phyloP scores from a whole-genome alignment of 2,329 filamentous ascomycete genomes.

The Rasamsonia emersonii region DNA sequence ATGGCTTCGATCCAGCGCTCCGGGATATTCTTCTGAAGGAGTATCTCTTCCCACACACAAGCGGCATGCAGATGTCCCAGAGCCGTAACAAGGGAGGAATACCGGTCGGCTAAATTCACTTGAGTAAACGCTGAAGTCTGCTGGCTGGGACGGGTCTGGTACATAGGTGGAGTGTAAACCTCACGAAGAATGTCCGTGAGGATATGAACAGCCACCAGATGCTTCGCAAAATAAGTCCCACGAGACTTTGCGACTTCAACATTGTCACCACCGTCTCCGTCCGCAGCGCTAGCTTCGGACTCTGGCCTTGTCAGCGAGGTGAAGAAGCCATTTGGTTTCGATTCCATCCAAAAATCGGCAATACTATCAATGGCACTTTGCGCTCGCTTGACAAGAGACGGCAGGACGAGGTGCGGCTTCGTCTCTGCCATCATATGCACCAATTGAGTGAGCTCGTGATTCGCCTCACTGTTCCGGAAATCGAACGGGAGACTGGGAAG shows the following conservation, averaged over 20 bases:
- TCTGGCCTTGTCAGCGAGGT: conserved; percentile 47
- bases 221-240: conserved; percentile 72
- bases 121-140: conserved; percentile 59
- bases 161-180: conserved; percentile 58
- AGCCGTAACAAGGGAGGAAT: conserved; percentile 61
- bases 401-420: conserved; percentile 71
- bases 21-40: conserved; percentile 65
- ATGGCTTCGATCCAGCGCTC: conserved; percentile 45
- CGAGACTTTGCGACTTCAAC: conserved; percentile 38
- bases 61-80: conserved; percentile 71
- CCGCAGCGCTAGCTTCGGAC: conserved; percentile 12
- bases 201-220: conserved; percentile 66
- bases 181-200: conserved; percentile 67
- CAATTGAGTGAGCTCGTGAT: conserved; percentile 63
- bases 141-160: conserved; percentile 53
- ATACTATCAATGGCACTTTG: conserved; percentile 62
- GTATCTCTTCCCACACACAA: conserved; percentile 76
- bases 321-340: conserved; percentile 56
- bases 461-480: conserved; percentile 58
- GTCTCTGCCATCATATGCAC: conserved; percentile 71
- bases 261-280: conserved; percentile 10
- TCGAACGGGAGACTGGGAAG: conserved; percentile 71
- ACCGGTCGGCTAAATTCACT: conserved; percentile 79
- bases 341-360: conserved; percentile 53
- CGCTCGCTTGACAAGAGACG: conserved; percentile 67